phyloP scores from a whole-genome alignment of 306 rosid species.

The Quercus parvula region DNA sequence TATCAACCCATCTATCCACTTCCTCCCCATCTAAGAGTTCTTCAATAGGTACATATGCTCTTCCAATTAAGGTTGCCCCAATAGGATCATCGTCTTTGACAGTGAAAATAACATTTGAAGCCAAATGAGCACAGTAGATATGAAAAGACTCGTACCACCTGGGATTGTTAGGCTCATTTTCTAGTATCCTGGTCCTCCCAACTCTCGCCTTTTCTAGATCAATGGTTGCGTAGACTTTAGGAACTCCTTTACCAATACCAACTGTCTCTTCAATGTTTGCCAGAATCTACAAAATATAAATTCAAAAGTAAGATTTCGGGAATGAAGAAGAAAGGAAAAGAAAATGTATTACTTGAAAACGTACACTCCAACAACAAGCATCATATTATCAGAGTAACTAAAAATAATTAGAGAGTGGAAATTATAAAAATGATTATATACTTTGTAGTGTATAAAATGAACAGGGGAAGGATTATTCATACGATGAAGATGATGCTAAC shows the following conservation, averaged over 20 bases:
- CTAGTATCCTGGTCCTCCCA: slow-evolving; percentile 65
- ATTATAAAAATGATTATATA: neutral
- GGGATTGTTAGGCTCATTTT: slow-evolving; percentile 55
- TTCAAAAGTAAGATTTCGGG: neutral
- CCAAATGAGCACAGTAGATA: slow-evolving; percentile 66
- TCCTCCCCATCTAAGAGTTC: slow-evolving; percentile 58
- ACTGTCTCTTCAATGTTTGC: slow-evolving; percentile 55
- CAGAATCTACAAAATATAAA: slow-evolving; percentile 35
- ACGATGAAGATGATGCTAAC: neutral
- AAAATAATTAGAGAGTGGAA: neutral
- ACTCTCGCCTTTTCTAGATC: slow-evolving; percentile 84
- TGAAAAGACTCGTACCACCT: slow-evolving; percentile 71
- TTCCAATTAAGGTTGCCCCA: slow-evolving; percentile 74
- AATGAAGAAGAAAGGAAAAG: neutral
- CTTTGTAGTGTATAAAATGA: neutral
- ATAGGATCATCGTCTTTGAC: slow-evolving; percentile 73
- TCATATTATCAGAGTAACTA: neutral
- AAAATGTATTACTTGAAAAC: neutral
- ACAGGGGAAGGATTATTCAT: neutral
- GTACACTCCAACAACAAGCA: neutral
- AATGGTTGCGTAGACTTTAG: slow-evolving; percentile 62
- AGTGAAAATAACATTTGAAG: slow-evolving; percentile 57
- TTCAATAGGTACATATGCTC: slow-evolving; percentile 63
- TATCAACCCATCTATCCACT: slow-evolving; percentile 61
- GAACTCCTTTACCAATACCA: slow-evolving; percentile 64